phyloP scores from a whole-genome alignment of 139 green algal species.

The Microglena sp. region DNA sequence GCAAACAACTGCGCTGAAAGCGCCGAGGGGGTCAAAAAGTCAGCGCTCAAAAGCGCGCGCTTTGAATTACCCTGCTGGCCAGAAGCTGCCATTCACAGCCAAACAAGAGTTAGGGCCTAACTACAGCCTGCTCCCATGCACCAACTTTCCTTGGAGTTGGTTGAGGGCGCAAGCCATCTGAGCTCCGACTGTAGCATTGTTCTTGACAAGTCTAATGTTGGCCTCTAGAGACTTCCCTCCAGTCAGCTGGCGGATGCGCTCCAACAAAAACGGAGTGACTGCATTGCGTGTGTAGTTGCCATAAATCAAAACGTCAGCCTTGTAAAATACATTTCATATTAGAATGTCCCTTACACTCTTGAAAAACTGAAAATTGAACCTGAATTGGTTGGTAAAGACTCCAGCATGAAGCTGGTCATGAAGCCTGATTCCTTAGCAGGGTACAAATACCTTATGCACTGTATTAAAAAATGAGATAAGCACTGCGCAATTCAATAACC shows the following conservation, averaged over 20 bases:
- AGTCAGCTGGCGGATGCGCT: constrained; percentile 71
- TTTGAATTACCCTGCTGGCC: too few species aligned
- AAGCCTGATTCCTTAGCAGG: not conserved
- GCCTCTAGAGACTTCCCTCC: constrained; percentile 65
- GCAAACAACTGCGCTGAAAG: too few species aligned
- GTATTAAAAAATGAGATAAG: not conserved
- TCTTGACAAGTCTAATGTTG: constrained; percentile 99
- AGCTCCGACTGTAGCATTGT: constrained; percentile 84
- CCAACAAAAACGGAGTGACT: constrained; percentile 89
- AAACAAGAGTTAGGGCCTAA: too few species aligned
- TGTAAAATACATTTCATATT: not conserved
- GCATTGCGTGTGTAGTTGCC: too few species aligned
- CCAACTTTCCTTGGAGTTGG: not conserved
- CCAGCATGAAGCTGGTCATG: not conserved
- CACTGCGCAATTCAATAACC: too few species aligned
- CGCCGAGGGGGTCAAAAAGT: too few species aligned
- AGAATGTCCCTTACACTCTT: not conserved
- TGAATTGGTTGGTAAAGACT: not conserved
- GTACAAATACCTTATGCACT: not conserved
- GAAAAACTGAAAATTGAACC: not conserved
- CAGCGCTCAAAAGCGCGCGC: too few species aligned
- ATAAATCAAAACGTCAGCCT: not conserved
- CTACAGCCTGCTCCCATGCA: not conserved
- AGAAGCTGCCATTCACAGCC: too few species aligned
- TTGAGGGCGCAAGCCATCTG: constrained; percentile 43